A percentile compares a stretch with the other conserved stretches of the same genome.
These are phyloP conservation scores for Tanacetum coccineum DNA, from an alignment of 129 eudicot genomes.

Conservation along the genomic window DNA sequence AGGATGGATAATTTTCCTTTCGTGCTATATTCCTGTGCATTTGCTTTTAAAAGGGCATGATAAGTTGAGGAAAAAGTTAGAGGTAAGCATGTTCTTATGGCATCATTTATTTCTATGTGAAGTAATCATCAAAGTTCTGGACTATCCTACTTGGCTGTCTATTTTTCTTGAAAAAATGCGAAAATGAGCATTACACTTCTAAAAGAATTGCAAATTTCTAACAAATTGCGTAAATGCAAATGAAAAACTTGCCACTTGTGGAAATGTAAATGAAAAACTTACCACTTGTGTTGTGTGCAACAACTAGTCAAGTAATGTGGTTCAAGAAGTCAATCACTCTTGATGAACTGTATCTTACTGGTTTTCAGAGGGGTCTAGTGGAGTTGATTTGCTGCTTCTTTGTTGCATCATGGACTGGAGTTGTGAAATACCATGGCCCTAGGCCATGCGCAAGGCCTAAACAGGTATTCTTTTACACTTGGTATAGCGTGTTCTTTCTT, in stretches of 20 bases:
- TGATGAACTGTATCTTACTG: background rate
- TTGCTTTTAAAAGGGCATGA: constrained; percentile 74
- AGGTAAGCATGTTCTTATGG: constrained; percentile 45
- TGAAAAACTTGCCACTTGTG: background rate
- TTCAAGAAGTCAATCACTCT: background rate
- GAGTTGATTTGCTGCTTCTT: constrained; percentile 94
- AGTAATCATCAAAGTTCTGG: background rate
- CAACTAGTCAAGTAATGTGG: too few species aligned
- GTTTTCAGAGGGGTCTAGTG: constrained; percentile 70
- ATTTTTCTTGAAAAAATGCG: background rate
- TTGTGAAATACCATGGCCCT: constrained; percentile 93
- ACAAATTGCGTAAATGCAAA: constrained; percentile 4
- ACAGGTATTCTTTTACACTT: constrained; percentile 44
- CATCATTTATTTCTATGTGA: background rate
- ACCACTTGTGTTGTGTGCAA: too few species aligned
- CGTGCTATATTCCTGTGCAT: constrained; percentile 75
- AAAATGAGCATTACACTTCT: background rate
- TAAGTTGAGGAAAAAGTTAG: constrained; percentile 65
- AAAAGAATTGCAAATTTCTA: background rate
- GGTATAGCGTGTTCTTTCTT: constrained; percentile 3
- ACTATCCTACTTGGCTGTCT: background rate
- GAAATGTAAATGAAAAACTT: too few species aligned
- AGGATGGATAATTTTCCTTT: constrained; percentile 89
- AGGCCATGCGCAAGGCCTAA: constrained; percentile 87
- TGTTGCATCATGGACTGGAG: constrained; percentile 99